Base-by-base conservation (phyloP, 306 rosid species). In the Vicia faba region DNA sequence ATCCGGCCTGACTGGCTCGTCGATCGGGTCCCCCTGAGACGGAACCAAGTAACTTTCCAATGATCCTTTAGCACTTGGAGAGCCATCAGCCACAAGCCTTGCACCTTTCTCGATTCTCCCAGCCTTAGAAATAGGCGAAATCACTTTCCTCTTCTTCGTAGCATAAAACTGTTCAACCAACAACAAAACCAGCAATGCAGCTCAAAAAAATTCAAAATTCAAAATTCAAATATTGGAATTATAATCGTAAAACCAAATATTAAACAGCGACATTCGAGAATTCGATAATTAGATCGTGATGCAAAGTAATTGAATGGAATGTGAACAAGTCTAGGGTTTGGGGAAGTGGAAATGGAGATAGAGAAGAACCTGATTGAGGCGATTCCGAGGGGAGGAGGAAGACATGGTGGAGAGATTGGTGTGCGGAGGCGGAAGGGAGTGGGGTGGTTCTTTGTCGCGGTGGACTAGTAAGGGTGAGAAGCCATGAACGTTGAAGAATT, bases 121-220 rank as follows among this genome's bases (percentile, higher is more conserved):
- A 25, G 68, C 58, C 75, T 84, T 89, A 44, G 76, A 5, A 64
- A 44, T 71, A 11, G 95, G 96, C 3, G 98, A 82, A 45, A 13
- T 48, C 7, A 84, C 78, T 71, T 88, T 93, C 77, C 97, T 76
- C 62, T 93, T 93, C 96, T 88, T 93, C 4, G 97, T 80, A 80
- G 80, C 70, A 64, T 78, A 93, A 78, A 89, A 93, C 98, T 93
- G 89, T 35, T 19, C 38, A 7, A 58, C 67, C 26, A 46, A 41
- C 5, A 48, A 5, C 58, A 55, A 55, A 55, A 5, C 2, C 11
- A 13, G 8, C 16, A 54, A 54, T 54, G 60, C 60, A 25, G 25
- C 10, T 54, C n/a, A 23, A 55, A 55, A 26, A 28, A 26, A 5
- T 4, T 20, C 8, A 72, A 35, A 59, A 15, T 33, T 13, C 5